Evolutionary conservation across 805 yeast species (phyloP).

Genomic region (Candida maesae): DNA sequence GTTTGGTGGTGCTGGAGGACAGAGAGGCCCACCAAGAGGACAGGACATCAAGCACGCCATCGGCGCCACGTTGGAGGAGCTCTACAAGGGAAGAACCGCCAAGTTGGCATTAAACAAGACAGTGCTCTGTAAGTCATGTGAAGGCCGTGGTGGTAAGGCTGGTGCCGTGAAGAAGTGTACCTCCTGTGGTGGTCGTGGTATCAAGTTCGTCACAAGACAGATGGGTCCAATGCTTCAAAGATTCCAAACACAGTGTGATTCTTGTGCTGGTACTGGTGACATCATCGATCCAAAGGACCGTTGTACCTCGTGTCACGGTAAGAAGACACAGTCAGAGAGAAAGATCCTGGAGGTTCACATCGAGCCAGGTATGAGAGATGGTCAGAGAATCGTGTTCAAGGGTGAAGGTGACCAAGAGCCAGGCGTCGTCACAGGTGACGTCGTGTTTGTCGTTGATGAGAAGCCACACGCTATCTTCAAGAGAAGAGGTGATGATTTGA

Average conservation of each 20-base stretch:
- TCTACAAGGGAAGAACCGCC: slow-evolving; percentile 90
- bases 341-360: slow-evolving; percentile 91
- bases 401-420: slow-evolving; percentile 99
- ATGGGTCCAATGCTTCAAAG: slow-evolving; percentile 99
- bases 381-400: slow-evolving; percentile 82
- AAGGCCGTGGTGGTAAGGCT: slow-evolving; percentile 94
- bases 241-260: slow-evolving; percentile 92
- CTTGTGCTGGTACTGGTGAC: slow-evolving; percentile 90
- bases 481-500: slow-evolving; percentile 87
- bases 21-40: slow-evolving; percentile 84
- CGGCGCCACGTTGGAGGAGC: slow-evolving; percentile 83
- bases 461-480: slow-evolving; percentile 78
- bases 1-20: slow-evolving; percentile 53
- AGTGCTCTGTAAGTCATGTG: slow-evolving; percentile 80
- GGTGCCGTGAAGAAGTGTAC: slow-evolving; percentile 86
- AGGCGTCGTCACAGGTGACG: slow-evolving; percentile 94
- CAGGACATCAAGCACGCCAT: slow-evolving; percentile 89
- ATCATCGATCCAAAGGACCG: slow-evolving; percentile 81
- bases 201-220: slow-evolving; percentile 88
- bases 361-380: slow-evolving; percentile 96
- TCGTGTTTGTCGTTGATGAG: slow-evolving; percentile 85
- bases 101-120: slow-evolving; percentile 94
- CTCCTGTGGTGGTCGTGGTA: slow-evolving; percentile 88
- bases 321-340: slow-evolving; percentile 82
- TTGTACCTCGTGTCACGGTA: slow-evolving; percentile 85